Evolutionary conservation across 2,329 filamentous ascomycete species (phyloP), one percentile per base, ranked within the genome.

Genomic region (Coniochaeta pulveracea): DNA sequence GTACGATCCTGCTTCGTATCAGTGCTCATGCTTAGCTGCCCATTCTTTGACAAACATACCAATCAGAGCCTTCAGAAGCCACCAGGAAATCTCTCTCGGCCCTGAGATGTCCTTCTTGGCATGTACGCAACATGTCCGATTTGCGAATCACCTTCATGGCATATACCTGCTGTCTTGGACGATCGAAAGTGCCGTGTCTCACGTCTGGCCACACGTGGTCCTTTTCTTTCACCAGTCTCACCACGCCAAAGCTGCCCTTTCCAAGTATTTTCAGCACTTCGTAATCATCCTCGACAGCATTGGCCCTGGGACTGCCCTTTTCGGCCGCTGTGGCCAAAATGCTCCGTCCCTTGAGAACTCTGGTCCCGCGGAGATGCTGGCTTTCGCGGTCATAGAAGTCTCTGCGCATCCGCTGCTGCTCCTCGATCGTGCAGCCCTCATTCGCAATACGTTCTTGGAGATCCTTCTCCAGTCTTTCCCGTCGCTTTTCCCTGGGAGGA

Each of bases 61-160:
- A 96, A 39, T 71, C 72, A 5, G 85, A 93, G n/a, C 78, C 82
- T 51, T 91, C 83, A 2, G 86, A 88, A 5, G 81, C 76, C 17
- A 94, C 85, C 6, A 98, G 68, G 43, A 96, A 93, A 47, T 96
- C 91, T 43, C 89, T 67, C 51, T 98, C 89, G 0, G 88, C 89
- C 22, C 85, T 76, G 14, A 98, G 57, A 57, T 96, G 91, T 0
- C 85, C 89, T 56, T 96, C 89, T 58, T 96, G 91, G 41, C 80
- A 80, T 39, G 85, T 91, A 10, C 79, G 76, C 35, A 96, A 67
- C 88, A 95, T 96, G 36, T 85, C 78, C 1, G 85, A 85, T 52
- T 98, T 98, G 37, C 82, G 77, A 44, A 96, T 96, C 19, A 94
- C 83, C 52, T 96, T 96, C 89, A 96, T 95, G 10, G 91, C 91